These are phyloP conservation scores for Coniella vitis DNA, from an alignment of 2,329 filamentous ascomycete species.

Conservation along the genomic window DNA sequence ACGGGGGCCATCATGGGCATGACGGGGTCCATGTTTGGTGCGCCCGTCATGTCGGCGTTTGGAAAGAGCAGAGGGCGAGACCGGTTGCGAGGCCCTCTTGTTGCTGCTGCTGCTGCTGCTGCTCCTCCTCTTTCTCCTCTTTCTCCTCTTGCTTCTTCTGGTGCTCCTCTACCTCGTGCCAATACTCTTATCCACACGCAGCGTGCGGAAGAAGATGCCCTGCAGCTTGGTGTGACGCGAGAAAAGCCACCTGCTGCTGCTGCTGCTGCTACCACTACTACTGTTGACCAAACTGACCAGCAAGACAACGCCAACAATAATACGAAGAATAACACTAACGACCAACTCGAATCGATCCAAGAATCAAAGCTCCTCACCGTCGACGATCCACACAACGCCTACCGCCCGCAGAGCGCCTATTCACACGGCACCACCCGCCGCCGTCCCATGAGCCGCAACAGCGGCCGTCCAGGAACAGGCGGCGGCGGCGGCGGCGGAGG, in stretches of 20 bases:
- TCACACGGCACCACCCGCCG: constrained; percentile 4
- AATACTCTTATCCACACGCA: constrained; percentile 6
- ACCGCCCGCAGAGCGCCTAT: constrained; percentile 1
- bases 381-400: not conserved
- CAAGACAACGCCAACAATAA: too few species aligned
- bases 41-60: constrained; percentile 17
- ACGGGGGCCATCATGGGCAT: constrained; percentile 20
- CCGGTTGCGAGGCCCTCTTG: not conserved
- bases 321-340: too few species aligned
- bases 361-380: constrained; percentile 7
- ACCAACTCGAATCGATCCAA: constrained; percentile 11
- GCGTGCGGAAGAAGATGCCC: constrained; percentile 11
- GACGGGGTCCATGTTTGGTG: constrained; percentile 19
- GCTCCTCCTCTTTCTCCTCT: not conserved
- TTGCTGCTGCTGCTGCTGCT: too few species aligned
- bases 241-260: not conserved
- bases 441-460: constrained; percentile 2
- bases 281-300: too few species aligned
- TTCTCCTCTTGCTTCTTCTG: too few species aligned
- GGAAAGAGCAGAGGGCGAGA: not conserved
- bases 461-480: constrained; percentile 11
- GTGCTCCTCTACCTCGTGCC: not conserved
- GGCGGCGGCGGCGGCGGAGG: too few species aligned
- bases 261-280: not conserved
- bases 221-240: not conserved